Evolutionary conservation across 495 filamentous ascomycete genomes (phyloP).

Genomic region (Cercophora scortea): DNA sequence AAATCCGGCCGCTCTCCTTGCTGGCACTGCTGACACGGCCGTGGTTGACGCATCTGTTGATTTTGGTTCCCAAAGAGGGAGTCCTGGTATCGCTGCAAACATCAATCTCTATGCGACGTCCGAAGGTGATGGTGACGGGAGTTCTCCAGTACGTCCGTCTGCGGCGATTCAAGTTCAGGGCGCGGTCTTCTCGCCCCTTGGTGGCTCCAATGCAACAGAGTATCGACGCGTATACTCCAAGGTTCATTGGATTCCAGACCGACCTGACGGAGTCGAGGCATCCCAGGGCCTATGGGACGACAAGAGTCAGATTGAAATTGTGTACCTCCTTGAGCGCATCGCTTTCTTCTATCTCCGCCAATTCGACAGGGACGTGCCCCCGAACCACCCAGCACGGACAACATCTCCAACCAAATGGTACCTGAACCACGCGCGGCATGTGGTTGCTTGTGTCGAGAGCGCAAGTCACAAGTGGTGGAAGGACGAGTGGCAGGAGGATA

Average conservation of each 20-base stretch:
- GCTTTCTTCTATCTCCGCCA: conserved; percentile 8
- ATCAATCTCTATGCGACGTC: no score
- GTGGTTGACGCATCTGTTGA: not conserved
- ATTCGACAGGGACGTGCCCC: conserved; percentile 7
- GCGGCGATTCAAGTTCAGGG: conserved; percentile 18
- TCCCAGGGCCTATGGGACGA: not conserved
- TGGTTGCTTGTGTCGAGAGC: not conserved
- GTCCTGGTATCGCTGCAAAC: not conserved
- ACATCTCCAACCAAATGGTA: not conserved
- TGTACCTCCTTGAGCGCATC: conserved; percentile 2
- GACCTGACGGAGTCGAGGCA: not conserved
- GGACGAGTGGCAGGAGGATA: conserved; percentile 30
- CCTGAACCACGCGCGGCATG: not conserved
- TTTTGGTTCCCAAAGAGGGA: not conserved
- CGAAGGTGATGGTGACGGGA: not conserved
- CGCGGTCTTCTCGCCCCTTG: conserved; percentile 3
- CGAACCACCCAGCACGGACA: conserved; percentile 3
- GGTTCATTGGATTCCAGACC: not conserved
- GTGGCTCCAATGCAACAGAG: not conserved
- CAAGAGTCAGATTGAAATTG: not conserved
- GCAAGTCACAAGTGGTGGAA: not conserved
- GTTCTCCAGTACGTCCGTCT: not conserved
- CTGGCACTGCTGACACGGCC: not conserved
- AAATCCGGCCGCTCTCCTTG: conserved; percentile 7
- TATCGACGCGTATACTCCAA: conserved; percentile 6